These are phyloP conservation scores for Pythium rhizo-oryzae DNA, from an alignment of 352 stramenopile genomes.

Conservation along the genomic window DNA sequence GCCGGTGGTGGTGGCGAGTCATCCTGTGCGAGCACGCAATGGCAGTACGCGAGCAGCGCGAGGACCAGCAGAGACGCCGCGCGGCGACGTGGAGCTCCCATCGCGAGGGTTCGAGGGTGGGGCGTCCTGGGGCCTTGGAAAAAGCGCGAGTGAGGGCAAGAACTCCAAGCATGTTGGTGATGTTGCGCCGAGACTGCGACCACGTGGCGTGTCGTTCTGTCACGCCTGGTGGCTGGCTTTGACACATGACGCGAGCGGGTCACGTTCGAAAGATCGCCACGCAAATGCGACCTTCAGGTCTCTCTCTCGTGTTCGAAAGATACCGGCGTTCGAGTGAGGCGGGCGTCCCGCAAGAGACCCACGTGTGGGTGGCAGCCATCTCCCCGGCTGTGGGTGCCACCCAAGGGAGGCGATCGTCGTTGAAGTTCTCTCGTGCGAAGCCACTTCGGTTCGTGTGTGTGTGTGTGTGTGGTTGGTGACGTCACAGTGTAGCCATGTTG, in stretches of 20 bases:
- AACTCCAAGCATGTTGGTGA: neutral
- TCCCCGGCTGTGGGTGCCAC: neutral
- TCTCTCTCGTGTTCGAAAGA: neutral
- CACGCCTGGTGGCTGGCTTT: neutral
- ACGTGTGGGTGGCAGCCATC: neutral
- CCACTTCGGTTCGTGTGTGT: too few species aligned
- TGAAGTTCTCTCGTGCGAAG: too few species aligned
- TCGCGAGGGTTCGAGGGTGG: neutral
- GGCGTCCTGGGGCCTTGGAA: neutral
- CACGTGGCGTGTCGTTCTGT: neutral
- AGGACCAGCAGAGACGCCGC: neutral
- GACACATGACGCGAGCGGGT: neutral
- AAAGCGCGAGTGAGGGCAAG: slow-evolving; percentile 7
- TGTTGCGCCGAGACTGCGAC: neutral
- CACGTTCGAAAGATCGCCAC: slow-evolving; percentile 2
- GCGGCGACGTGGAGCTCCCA: neutral
- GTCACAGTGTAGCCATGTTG: slow-evolving; percentile 27
- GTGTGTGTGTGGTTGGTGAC: neutral
- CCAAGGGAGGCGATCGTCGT: too few species aligned
- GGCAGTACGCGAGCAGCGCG: neutral
- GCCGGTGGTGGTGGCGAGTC: neutral
- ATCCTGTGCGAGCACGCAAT: neutral
- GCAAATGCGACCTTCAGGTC: neutral
- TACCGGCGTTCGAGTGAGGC: neutral
- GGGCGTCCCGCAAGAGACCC: neutral